Percentiles rank a stretch among this genome's conserved stretches.
Conservation (phyloP, 108 stramenopile species). For the Cyclotella atomus region DNA sequence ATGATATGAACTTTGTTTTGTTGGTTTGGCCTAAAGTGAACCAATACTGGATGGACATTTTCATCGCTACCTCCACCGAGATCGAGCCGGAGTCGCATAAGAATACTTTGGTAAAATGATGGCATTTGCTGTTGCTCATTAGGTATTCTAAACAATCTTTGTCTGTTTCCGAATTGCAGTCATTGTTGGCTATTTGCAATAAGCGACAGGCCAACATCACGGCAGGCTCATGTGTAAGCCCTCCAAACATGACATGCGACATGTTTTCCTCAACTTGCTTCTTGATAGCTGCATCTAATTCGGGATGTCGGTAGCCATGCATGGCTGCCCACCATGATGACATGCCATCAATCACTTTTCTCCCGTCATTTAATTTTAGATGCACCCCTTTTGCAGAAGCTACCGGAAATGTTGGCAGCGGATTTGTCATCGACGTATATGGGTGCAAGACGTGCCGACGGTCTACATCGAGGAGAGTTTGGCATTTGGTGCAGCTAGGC, state of each 20-base stretch:
- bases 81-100: slow-evolving; percentile 79
- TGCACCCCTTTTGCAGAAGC: slow-evolving; percentile 61
- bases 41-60: slow-evolving; percentile 92
- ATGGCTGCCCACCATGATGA: slow-evolving; percentile 88
- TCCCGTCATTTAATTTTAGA: slow-evolving; percentile 64
- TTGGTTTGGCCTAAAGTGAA: slow-evolving; percentile 40
- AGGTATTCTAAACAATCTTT: background rate
- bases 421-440: slow-evolving; percentile 79
- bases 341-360: slow-evolving; percentile 85
- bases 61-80: slow-evolving; percentile 88
- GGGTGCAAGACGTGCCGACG: slow-evolving; percentile 77
- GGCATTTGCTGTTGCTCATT: slow-evolving; percentile 1
- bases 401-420: slow-evolving; percentile 70
- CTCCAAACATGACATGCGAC: slow-evolving; percentile 94
- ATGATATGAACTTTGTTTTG: slow-evolving; percentile 65
- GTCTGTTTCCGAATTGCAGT: background rate
- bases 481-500: slow-evolving; percentile 17
- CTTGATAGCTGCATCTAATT: slow-evolving; percentile 68
- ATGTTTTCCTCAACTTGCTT: slow-evolving; percentile 59
- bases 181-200: slow-evolving; percentile 43
- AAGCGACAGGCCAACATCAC: slow-evolving; percentile 59
- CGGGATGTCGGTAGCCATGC: slow-evolving; percentile 82
- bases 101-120: slow-evolving; percentile 78
- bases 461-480: slow-evolving; percentile 28
- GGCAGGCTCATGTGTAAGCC: slow-evolving; percentile 83